Base-by-base conservation (phyloP, 208 protist genomes). In the Acanthamoeba castellanii region DNA sequence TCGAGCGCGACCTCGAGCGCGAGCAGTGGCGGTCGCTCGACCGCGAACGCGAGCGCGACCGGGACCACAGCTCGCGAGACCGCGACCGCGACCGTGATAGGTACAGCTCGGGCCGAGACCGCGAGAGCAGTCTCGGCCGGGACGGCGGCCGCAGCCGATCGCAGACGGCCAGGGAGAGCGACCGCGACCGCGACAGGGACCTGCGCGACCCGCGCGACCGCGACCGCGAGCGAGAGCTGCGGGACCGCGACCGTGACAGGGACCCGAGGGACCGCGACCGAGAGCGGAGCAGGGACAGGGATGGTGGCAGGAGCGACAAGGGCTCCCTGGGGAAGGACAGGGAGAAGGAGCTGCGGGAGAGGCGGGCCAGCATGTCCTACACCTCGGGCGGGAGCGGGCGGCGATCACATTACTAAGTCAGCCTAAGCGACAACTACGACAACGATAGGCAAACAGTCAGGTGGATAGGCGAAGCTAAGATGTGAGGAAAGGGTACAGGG, bases 1-100 rank as follows among this genome's bases (percentile, higher is more conserved):
- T 87, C 47, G 78, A 87, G 50, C 42, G 78, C 47, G 78, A 87
- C 37, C 78, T 87, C 2, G 78, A 84, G 37, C 74, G 32, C 4
- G 37, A 84, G 45, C 74, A 52, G 37, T 84, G 74, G 74, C 5
- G 74, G 45, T 22, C 42, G 22, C 3, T 20, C 18, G 72, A 81
- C 32, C 27, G 42, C 34, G 76, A 85, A 3, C 34, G 76, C 25
- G 76, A 85, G 5, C 76, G 76, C 20, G 76, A 85, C 42, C 34
- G 76, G 3, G 76, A 85, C 27, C 13, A 37, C 6, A 2, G 57
- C 20, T 16, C 32, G 13, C 68, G 68, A 8, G 68, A 42, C 30
- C 7, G 30, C 6, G 34, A 78, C 50, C 78, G 78, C 18, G 78
- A 87, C n/a, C 72, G 72, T 1, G 72, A 81, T 81, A 20, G 72